Percentiles rank a stretch among this genome's conserved stretches.
Evolutionary conservation across 2,329 filamentous ascomycete genomes (phyloP).

Genomic region (Emmonsiellopsis sp.): DNA sequence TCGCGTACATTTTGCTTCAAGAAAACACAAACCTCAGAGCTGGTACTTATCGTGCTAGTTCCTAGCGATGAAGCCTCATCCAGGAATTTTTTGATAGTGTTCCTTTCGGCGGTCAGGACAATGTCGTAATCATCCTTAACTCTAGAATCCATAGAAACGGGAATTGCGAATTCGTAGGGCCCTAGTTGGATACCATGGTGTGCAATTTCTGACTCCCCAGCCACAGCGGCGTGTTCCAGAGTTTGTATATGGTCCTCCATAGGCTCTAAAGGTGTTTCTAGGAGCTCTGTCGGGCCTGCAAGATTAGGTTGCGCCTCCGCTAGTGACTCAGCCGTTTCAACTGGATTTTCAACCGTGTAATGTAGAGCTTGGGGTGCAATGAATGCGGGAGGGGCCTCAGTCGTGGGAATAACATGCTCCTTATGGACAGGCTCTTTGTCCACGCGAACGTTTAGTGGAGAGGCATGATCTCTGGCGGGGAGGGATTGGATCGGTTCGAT

Average conservation of each 20-base stretch:
- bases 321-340: slow-evolving; percentile 1
- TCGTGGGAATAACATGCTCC: slow-evolving; percentile 6
- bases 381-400: slow-evolving; percentile 16
- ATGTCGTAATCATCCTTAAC: slow-evolving; percentile 34
- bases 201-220: slow-evolving; percentile 12
- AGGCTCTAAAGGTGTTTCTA: not conserved
- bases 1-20: not conserved
- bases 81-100: slow-evolving; percentile 23
- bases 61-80: not conserved
- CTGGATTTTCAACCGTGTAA: slow-evolving; percentile 10
- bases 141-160: slow-evolving; percentile 34
- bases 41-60: not conserved
- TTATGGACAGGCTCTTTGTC: slow-evolving; percentile 20
- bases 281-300: slow-evolving; percentile 1
- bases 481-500: slow-evolving; percentile 25
- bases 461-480: slow-evolving; percentile 20
- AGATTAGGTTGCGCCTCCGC: not conserved
- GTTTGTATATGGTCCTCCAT: slow-evolving; percentile 1
- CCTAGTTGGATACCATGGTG: slow-evolving; percentile 28
- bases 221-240: slow-evolving; percentile 5
- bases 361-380: slow-evolving; percentile 20
- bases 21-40: not conserved
- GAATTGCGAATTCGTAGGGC: slow-evolving; percentile 30
- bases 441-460: slow-evolving; percentile 28
- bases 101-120: slow-evolving; percentile 20